A percentile compares a stretch with the other conserved stretches of the same genome.
Evolutionary conservation across 2,329 filamentous ascomycete genomes (phyloP).

Genomic region (Colletotrichum nymphaeae): DNA sequence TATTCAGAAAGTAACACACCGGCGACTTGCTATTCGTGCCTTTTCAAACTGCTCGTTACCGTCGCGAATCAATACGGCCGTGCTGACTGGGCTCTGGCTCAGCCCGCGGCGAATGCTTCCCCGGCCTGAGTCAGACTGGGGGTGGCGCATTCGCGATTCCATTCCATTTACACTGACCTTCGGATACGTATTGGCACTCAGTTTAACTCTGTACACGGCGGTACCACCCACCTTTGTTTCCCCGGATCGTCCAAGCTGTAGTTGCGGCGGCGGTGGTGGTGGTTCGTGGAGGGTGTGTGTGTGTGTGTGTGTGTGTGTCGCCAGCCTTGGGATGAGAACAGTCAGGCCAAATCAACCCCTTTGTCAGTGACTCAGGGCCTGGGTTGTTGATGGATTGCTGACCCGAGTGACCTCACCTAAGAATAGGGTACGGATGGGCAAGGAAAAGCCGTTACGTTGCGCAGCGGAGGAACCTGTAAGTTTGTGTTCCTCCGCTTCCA

Average conservation of each 20-base stretch:
- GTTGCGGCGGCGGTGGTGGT: not conserved
- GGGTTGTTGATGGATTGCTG: not conserved
- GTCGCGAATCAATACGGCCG: constrained; percentile 5
- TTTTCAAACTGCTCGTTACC: not conserved
- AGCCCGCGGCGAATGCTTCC: constrained; percentile 20
- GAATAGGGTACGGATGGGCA: not conserved
- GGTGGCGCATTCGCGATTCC: constrained; percentile 22
- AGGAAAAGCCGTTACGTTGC: constrained; percentile 20
- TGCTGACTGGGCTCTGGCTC: constrained; percentile 6
- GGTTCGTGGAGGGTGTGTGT: not conserved
- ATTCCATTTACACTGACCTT: constrained; percentile 3
- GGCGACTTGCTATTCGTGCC: not conserved
- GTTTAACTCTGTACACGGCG: not conserved
- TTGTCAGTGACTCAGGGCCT: constrained; percentile 13
- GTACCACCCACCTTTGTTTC: constrained; percentile 17
- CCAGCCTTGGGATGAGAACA: constrained; percentile 23
- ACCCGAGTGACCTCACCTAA: constrained; percentile 3
- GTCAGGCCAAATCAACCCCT: constrained; percentile 2
- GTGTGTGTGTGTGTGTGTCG: not conserved
- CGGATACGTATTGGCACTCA: not conserved
- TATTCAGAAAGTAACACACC: not conserved
- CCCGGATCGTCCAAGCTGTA: constrained; percentile 26
- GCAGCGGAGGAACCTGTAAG: not conserved
- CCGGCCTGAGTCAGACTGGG: constrained; percentile 33
- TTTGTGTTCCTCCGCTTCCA: not conserved